Base-by-base conservation (phyloP, 139 green algal genomes). In the Marvania coccoides region DNA sequence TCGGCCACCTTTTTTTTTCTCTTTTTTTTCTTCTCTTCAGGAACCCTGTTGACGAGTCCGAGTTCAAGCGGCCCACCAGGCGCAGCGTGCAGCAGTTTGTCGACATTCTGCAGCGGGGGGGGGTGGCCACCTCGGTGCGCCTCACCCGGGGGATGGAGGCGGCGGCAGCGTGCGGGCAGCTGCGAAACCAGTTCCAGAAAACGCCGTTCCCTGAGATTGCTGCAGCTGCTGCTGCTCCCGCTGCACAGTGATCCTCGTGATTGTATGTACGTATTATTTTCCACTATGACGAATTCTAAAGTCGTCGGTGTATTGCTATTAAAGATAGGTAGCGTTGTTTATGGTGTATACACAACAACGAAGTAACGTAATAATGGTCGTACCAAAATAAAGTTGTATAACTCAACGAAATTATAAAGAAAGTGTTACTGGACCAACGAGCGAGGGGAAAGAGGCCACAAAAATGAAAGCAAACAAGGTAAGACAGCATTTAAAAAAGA, bases 131-230 rank as follows among this genome's bases (percentile, higher is more conserved):
- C 7, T 89, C 72, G 40, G 59, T 95, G 23, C 71, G 91, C 9
- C 57, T 78, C 14, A 93, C 87, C 2, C 72, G 85, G 0, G 90
- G 95, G 1, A 69, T 95, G 34, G 95, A 99, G 59, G 94, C 89
- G 30, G 87, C 87, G 8, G 95, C 95, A 3, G 94, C 94, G 6
- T 99, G 94, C 65, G 94, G 94, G 10, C 94, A 99, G 81, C 81
- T 99, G 62, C 72, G 90, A 23, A 99, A 99, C 75, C 39, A 70
- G 47, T 81, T 85, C 72, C 93, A 98, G 76, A 96, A 96, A 65
- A 60, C 72, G 35, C 82, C 90, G 34, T 60, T 97, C 51, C 26
- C 40, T 2, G 47, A 82, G 30, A 81, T 81, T 36, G 58, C 63
- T n/a, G 39, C 61, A 38, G 39, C 42, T 15, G 26, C 61, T 26